Percentiles rank a stretch among this genome's conserved stretches.
Conservation (phyloP, 176 grass and related monocot genomes). For the Musa beccarii region DNA sequence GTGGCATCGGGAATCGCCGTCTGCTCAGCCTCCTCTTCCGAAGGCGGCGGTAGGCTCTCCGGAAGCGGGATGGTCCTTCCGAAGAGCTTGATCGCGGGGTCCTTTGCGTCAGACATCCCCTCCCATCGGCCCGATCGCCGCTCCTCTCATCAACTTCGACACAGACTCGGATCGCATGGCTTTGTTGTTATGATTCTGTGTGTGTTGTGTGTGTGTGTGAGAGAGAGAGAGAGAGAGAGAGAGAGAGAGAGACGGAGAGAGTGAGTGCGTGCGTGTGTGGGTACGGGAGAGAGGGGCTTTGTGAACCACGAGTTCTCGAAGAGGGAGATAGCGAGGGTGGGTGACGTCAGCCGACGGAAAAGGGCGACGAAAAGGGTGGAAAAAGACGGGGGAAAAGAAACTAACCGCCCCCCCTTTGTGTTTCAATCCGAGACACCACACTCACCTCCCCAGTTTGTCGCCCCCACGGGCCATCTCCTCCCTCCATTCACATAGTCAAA, state of each 20-base stretch:
- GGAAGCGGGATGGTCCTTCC: conserved; percentile 37
- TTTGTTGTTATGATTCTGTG: background rate
- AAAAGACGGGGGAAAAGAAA: background rate
- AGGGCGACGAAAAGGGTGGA: background rate
- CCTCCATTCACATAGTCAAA: too few species aligned
- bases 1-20: background rate
- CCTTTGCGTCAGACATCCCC: conserved; percentile 29
- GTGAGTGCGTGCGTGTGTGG: too few species aligned
- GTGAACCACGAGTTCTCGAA: background rate
- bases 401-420: background rate
- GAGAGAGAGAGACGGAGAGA: background rate
- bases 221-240: too few species aligned
- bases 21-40: background rate
- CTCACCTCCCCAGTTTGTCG: too few species aligned
- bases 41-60: conserved; percentile 2
- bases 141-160: background rate
- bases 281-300: background rate
- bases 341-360: background rate
- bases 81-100: conserved; percentile 64
- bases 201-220: too few species aligned
- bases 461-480: too few species aligned
- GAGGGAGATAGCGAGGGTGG: background rate
- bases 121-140: background rate
- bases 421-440: too few species aligned
- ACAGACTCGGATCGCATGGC: background rate